phyloP scores from a whole-genome alignment of 352 stramenopile species.

The Pelagophyceae sp. region DNA sequence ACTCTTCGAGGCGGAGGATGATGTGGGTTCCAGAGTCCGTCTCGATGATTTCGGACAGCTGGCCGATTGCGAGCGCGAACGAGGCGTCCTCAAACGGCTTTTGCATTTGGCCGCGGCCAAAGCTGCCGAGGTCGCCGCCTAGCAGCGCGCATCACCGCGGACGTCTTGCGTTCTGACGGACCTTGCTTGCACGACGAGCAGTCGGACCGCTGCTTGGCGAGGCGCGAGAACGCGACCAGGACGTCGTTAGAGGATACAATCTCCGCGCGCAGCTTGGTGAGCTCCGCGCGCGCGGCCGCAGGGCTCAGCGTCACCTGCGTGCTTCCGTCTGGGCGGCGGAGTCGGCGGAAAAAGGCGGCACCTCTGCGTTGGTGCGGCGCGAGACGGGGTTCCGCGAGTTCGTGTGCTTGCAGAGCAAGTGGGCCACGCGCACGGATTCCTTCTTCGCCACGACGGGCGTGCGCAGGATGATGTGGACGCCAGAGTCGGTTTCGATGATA shows the following conservation, averaged over 20 bases:
- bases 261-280: slow-evolving; percentile 56
- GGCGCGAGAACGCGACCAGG: slow-evolving; percentile 40
- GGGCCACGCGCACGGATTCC: slow-evolving; percentile 58
- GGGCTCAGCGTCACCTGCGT: slow-evolving; percentile 77
- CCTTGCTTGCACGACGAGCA: slow-evolving; percentile 52
- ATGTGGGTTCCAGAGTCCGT: slow-evolving; percentile 92
- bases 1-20: slow-evolving; percentile 81
- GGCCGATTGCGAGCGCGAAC: slow-evolving; percentile 78
- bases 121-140: slow-evolving; percentile 80
- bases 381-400: slow-evolving; percentile 65
- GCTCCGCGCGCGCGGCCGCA: slow-evolving; percentile 69
- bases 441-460: slow-evolving; percentile 27
- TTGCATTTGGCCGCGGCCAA: slow-evolving; percentile 75
- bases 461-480: slow-evolving; percentile 90
- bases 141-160: too few species aligned
- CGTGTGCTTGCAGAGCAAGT: slow-evolving; percentile 90
- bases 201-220: slow-evolving; percentile 52
- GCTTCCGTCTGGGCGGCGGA: slow-evolving; percentile 73
- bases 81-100: slow-evolving; percentile 78
- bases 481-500: slow-evolving; percentile 87
- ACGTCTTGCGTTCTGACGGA: too few species aligned
- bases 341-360: slow-evolving; percentile 89
- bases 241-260: slow-evolving; percentile 65
- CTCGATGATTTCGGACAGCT: slow-evolving; percentile 86
- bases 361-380: slow-evolving; percentile 72